Conservation (phyloP, 352 stramenopile genomes). For the Phytophthora tentaculata region DNA sequence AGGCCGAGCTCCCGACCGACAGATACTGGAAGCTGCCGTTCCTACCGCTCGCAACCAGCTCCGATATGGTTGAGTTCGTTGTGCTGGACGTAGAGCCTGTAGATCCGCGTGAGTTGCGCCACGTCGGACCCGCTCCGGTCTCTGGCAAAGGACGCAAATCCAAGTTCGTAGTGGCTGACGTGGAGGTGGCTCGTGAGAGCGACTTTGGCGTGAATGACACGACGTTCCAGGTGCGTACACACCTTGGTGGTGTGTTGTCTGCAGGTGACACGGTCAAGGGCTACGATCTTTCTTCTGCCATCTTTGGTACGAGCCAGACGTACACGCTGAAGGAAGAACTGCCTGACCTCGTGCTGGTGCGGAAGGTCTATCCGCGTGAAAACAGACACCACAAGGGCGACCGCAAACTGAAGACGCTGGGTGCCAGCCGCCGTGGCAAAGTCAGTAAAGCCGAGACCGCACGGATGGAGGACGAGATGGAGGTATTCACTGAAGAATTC, state of each 20-base stretch:
- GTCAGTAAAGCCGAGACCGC: slow-evolving; percentile 62
- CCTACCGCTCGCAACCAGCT: slow-evolving; percentile 58
- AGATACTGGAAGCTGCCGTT: slow-evolving; percentile 83
- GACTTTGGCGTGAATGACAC: slow-evolving; percentile 87
- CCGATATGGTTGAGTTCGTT: slow-evolving; percentile 70
- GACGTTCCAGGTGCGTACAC: slow-evolving; percentile 67
- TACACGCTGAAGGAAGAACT: slow-evolving; percentile 62
- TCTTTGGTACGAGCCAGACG: slow-evolving; percentile 57
- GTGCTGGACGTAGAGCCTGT: slow-evolving; percentile 77
- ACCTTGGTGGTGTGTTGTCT: slow-evolving; percentile 63
- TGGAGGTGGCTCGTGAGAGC: slow-evolving; percentile 69
- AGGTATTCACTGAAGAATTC: slow-evolving; percentile 69
- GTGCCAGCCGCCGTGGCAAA: slow-evolving; percentile 40
- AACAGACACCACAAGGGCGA: slow-evolving; percentile 44
- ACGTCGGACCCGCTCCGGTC: slow-evolving; percentile 11
- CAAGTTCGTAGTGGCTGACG: slow-evolving; percentile 62
- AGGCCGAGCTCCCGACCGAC: slow-evolving; percentile 58
- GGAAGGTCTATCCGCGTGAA: slow-evolving; percentile 68
- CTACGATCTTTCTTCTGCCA: slow-evolving; percentile 68
- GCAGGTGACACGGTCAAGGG: slow-evolving; percentile 75
- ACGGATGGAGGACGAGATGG: slow-evolving; percentile 61
- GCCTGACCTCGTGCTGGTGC: slow-evolving; percentile 78
- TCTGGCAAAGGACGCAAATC: slow-evolving; percentile 16
- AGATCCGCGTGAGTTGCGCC: slow-evolving; percentile 30
- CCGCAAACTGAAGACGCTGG: slow-evolving; percentile 57